Evolutionary conservation across 768 basidiomycete genomes (phyloP).

Genomic region (Suillus subluteus): DNA sequence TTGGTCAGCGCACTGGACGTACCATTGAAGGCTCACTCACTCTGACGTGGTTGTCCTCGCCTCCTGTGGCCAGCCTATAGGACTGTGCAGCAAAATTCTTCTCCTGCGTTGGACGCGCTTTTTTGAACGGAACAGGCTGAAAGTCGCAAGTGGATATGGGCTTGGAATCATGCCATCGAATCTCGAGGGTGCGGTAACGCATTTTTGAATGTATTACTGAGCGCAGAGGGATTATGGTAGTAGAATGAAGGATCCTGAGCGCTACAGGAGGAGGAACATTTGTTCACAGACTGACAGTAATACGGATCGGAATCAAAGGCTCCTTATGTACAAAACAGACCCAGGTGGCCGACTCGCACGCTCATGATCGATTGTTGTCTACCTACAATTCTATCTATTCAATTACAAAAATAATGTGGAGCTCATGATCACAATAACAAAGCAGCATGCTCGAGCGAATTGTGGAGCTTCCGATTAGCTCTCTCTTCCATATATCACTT

Average conservation of each 20-base stretch:
- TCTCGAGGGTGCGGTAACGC: conserved; percentile 90
- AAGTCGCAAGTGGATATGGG: conserved; percentile 98
- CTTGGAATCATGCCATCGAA: conserved; percentile 95
- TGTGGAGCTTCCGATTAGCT: conserved; percentile 37
- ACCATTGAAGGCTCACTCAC: conserved; percentile 53
- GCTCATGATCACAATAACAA: conserved; percentile 15
- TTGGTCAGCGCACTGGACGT: conserved; percentile 18
- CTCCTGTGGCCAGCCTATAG: conserved; percentile 93
- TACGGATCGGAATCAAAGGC: conserved; percentile 12
- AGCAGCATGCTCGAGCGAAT: conserved; percentile 31
- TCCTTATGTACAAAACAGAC: conserved; percentile 10
- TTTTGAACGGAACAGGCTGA: conserved; percentile 83
- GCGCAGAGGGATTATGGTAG: not conserved
- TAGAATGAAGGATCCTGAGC: not conserved
- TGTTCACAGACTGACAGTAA: not conserved
- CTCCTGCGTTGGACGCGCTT: conserved; percentile 67
- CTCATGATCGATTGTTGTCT: conserved; percentile 9
- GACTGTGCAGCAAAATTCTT: conserved; percentile 65
- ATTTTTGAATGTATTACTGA: conserved; percentile 41
- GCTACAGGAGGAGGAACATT: conserved; percentile 12
- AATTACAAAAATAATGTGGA: conserved; percentile 5
- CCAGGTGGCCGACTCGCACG: conserved; percentile 7
- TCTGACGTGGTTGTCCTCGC: conserved; percentile 96
- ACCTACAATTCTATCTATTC: not conserved
- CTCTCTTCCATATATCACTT: conserved; percentile 58